Conservation (phyloP, 306 rosid species). For the Cucurbita maxima region DNA sequence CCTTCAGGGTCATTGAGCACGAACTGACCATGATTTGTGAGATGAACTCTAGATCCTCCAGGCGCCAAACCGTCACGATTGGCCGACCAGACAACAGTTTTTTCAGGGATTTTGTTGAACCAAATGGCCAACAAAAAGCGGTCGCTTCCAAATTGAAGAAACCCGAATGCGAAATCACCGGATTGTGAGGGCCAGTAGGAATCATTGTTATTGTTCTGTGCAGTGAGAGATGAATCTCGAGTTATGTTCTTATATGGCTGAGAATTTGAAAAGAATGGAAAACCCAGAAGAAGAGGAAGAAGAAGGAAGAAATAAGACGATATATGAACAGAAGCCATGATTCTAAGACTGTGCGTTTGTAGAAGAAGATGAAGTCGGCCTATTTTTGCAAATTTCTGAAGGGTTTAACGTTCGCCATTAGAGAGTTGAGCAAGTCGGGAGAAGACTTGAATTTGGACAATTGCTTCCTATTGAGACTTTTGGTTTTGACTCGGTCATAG, state of each 20-base stretch:
- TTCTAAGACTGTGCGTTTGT: not conserved
- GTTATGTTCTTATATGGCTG: constrained; percentile 12
- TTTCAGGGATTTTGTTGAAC: constrained; percentile 25
- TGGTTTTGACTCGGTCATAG: too few relatives aligned
- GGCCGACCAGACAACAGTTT: constrained; percentile 28
- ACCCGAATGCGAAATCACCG: constrained; percentile 32
- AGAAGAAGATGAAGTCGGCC: too few relatives aligned
- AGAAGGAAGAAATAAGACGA: not conserved
- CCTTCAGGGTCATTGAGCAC: constrained; percentile 17
- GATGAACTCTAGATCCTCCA: constrained; percentile 20
- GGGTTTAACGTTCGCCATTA: too few relatives aligned
- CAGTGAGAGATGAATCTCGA: constrained; percentile 1
- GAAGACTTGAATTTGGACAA: too few relatives aligned
- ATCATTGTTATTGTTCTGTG: not conserved
- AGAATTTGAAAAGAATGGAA: not conserved
- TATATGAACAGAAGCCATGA: not conserved
- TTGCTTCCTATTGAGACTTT: too few relatives aligned
- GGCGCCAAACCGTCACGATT: not conserved
- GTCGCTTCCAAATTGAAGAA: not conserved
- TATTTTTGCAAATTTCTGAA: too few relatives aligned
- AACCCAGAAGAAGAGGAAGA: not conserved
- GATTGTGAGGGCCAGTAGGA: constrained; percentile 17
- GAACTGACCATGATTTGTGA: constrained; percentile 10
- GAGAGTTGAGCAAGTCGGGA: too few relatives aligned
- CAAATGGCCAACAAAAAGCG: constrained; percentile 26